phyloP scores from a whole-genome alignment of 164 flowering plant genomes.

The Kingdonia uniflora region DNA sequence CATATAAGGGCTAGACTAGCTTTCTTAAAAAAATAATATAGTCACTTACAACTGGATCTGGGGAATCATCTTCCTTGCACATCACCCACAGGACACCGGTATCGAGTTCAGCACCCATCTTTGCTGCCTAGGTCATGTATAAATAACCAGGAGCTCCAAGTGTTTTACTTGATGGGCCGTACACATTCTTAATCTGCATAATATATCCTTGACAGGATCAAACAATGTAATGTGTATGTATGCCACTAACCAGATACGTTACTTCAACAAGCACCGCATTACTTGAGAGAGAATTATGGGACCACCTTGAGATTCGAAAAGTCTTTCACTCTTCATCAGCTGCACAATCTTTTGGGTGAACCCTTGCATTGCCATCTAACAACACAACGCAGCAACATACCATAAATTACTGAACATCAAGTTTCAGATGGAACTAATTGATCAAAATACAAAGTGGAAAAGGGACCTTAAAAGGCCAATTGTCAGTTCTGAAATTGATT shows the following conservation, averaged over 20 bases:
- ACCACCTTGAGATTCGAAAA: slow-evolving; percentile 72
- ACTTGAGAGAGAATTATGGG: slow-evolving; percentile 78
- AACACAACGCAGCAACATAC: too few relatives aligned
- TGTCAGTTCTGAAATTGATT: too few relatives aligned
- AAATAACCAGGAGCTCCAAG: slow-evolving; percentile 49
- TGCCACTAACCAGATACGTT: background rate
- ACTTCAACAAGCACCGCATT: background rate
- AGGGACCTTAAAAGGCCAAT: background rate
- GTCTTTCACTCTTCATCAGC: slow-evolving; percentile 57
- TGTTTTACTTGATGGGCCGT: slow-evolving; percentile 31
- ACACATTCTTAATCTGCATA: slow-evolving; percentile 65
- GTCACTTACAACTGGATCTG: slow-evolving; percentile 56
- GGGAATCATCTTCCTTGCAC: slow-evolving; percentile 79
- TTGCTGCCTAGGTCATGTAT: slow-evolving; percentile 66
- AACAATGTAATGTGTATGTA: background rate
- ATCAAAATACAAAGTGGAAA: too few relatives aligned
- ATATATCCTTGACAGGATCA: background rate
- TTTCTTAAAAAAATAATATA: background rate
- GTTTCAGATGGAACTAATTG: too few relatives aligned
- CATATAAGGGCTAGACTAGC: too few relatives aligned
- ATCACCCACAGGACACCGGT: slow-evolving; percentile 80
- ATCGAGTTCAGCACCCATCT: slow-evolving; percentile 48
- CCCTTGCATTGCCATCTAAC: slow-evolving; percentile 64
- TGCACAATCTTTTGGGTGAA: slow-evolving; percentile 59
- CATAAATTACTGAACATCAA: too few relatives aligned